Conservation (phyloP, 2,329 filamentous ascomycete genomes). For the Pseudonectria buxi region DNA sequence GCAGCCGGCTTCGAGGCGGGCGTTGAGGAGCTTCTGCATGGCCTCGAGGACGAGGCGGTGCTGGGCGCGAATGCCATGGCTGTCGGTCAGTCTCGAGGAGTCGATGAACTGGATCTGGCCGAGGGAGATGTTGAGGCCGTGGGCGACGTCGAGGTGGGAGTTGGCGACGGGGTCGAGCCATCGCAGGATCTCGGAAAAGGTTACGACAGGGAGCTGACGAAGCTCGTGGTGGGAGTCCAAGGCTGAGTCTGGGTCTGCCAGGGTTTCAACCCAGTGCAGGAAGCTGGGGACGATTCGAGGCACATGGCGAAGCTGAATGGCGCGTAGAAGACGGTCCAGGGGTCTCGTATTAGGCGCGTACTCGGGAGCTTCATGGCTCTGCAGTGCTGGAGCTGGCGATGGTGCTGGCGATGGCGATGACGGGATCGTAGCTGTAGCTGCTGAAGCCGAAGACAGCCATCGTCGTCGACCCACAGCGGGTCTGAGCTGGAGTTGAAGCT, state of each 20-base stretch:
- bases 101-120: conserved; percentile 36
- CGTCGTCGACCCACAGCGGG: conserved; percentile 18
- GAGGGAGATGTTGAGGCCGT: conserved; percentile 31
- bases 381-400: neutral
- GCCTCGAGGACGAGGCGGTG: conserved; percentile 32
- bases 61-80: conserved; percentile 38
- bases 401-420: neutral
- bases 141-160: conserved; percentile 40
- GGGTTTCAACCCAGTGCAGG: conserved; percentile 19
- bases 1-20: conserved; percentile 23
- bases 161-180: conserved; percentile 52
- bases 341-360: conserved; percentile 1
- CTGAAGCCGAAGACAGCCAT: conserved; percentile 18
- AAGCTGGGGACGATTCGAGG: conserved; percentile 20
- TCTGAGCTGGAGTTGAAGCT: conserved; percentile 7
- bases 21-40: conserved; percentile 27
- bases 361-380: neutral
- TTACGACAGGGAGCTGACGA: conserved; percentile 40
- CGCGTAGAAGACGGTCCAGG: conserved; percentile 23
- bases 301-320: conserved; percentile 25
- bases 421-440: conserved; percentile 3
- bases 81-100: conserved; percentile 31
- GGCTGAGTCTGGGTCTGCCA: conserved; percentile 14
- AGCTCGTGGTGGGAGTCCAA: conserved; percentile 25
- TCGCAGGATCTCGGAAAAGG: conserved; percentile 58